Base-by-base conservation (phyloP, 192 early-diverging fungal species). In the Backusella morwellensis region DNA sequence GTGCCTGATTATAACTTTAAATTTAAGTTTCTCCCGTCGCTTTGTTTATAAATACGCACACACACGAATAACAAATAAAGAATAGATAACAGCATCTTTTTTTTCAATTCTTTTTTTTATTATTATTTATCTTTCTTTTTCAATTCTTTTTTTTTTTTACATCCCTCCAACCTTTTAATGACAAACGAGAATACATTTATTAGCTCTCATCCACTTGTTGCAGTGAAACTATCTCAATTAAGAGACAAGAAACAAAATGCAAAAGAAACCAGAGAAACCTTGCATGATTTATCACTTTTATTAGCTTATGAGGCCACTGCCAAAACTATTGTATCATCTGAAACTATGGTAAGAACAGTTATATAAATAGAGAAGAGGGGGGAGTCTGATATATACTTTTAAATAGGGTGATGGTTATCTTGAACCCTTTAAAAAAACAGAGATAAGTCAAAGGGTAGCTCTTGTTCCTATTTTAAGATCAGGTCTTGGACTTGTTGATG, bases 381-480 rank as follows among this genome's bases (percentile, higher is more conserved):
- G n/a, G 19, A 3, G 9, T 42, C 6, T 17, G 9, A 9, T 34
- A 34, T 83, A 17, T 78, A 32, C 29, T 36, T 52, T 21, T 6
- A 52, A 44, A 47, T 78, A 90, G 70, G 88, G 77, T 79, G 32
- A 66, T 77, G 40, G 86, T 78, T 90, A 87, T 26, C 71, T 88
- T n/a, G 83, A 78, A 26, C 5, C 76, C 4, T 93, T 85, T 81
- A 40, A 69, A 70, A 85, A 73, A 0, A 74, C 71, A 36, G 75
- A 79, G 6, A 54, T 93, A 7, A 70, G 74, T 12, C 70, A 76
- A 6, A 72, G 59, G 11, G 79, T 90, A 8, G 92, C 87, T 1
- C 85, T 93, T 4, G 83, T 93, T 0, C 92, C 92, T 6, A 82
- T 93, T 23, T 77, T 93, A 12, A 87, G 92, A 76, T 91, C 89